A percentile compares a stretch with the other conserved stretches of the same genome.
phyloP scores from a whole-genome alignment of 371 early-diverging fungal species.

The Mortierella polycephala region DNA sequence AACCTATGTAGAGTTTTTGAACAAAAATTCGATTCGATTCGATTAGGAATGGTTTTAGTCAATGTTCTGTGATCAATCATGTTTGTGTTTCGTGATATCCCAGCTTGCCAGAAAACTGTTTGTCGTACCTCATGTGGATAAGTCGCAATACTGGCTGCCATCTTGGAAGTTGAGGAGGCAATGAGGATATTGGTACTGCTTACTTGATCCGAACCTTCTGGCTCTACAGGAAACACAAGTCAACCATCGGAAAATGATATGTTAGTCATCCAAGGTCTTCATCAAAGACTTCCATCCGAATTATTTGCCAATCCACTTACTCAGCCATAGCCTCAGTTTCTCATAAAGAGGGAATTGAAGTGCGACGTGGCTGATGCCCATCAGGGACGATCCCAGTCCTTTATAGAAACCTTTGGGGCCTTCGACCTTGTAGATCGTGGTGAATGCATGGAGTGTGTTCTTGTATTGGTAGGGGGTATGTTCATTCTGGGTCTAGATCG shows the following conservation, averaged over 20 bases:
- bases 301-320: slow-evolving; percentile 54
- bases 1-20: slow-evolving; percentile 65
- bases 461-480: slow-evolving; percentile 76
- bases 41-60: not conserved
- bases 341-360: slow-evolving; percentile 97
- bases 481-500: slow-evolving; percentile 74
- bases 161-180: slow-evolving; percentile 87
- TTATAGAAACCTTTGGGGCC: slow-evolving; percentile 86
- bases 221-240: slow-evolving; percentile 20
- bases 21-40: not conserved
- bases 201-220: slow-evolving; percentile 47
- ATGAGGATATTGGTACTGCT: slow-evolving; percentile 72
- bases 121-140: slow-evolving; percentile 87
- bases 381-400: slow-evolving; percentile 88
- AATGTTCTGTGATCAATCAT: too few species aligned
- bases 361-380: slow-evolving; percentile 94
- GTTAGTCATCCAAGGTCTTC: not conserved
- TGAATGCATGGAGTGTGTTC: slow-evolving; percentile 78
- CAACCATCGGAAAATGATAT: not conserved
- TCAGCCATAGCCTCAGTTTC: slow-evolving; percentile 75
- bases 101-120: too few species aligned
- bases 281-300: not conserved
- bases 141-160: slow-evolving; percentile 87
- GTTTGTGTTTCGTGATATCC: too few species aligned
- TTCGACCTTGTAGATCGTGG: slow-evolving; percentile 74